Evolutionary conservation across 139 green algal genomes (phyloP), one percentile per base, ranked within the genome.

Genomic region (Chlamydomonas sp.): DNA sequence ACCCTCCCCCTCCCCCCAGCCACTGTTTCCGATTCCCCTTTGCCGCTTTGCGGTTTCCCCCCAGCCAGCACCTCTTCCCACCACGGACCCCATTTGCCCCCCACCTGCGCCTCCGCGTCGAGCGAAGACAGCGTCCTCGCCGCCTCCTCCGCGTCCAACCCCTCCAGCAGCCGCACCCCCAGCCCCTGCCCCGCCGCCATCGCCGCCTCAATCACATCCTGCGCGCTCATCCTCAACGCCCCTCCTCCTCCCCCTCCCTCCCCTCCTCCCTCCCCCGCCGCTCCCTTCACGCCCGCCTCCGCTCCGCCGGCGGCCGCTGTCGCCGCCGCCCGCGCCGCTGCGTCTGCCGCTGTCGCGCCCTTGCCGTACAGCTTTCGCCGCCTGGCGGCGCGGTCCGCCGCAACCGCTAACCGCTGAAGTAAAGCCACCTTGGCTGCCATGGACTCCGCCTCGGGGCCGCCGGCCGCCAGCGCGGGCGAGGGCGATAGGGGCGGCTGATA

Each of bases 181-280:
- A 79, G 10, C 5, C 68, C 80, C 0, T 58, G 59, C 4, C 80
- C 83, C 60, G 89, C 88, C 15, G 88, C 81, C 5, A 49, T 16
- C 87, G 91, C 88, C 20, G 80, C 76, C 77, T 90, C 74, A 59
- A 85, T 20, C 57, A 91, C 63, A 63, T 90, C 67, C 75, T 59
- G 79, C 15, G 80, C 9, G n/a, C 15, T 63, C 15, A 66, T 15
- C n/a, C n/a, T n/a, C n/a, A n/a, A n/a, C 10, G 18, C 80, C 4
- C 12, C 59, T 10, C 69, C 64, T 18, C 67, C 57, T 61, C 64
- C 87, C 61, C 68, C 20, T 31, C 49, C 66, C 31, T 10, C 61
- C 77, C 66, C n/a, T 31, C 31, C 58, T 2, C 7, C 76, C 8
- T 18, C 57, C 5, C 2, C 58, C 7, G 3, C 14, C 62, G 63